Base-by-base conservation (phyloP, 805 yeast species). In the Kregervanrija delftensis region DNA sequence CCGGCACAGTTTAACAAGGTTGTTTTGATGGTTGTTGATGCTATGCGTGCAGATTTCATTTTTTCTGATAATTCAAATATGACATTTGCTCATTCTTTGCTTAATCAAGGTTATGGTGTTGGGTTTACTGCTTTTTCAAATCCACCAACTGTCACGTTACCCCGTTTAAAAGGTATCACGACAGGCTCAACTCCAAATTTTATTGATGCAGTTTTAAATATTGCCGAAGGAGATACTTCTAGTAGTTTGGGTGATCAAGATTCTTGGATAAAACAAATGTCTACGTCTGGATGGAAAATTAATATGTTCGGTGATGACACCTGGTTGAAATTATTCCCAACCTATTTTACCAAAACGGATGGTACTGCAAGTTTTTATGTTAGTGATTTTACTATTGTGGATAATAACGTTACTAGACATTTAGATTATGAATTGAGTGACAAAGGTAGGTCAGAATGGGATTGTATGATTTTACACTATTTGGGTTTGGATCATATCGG, bases 291-390 rank as follows among this genome's bases (percentile, higher is more conserved):
- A 30, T 72, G 72, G 58, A 69, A 57, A 15, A 67, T 93, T 30
- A 84, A 89, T 58, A 86, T 93, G 76, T 91, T 76, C 67, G 99
- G 99, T 31, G 99, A 93, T 63, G 99, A 93, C 59, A 93, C 99
- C 1, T 93, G 99, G 99, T 64, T 90, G 49, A 90, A 88, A 58
- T 69, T 93, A 40, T 93, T 90, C 53, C 96, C 96, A 0, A 63
- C 63, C 8, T 72, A 72, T 51, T 90, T 91, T 56, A 69, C 71
- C 15, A 69, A 73, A 39, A 66, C 60, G 30, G 98, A 93, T 35
- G 98, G 98, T 1, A 91, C 98, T 0, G 81, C 86, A 38, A 88
- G 96, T 42, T 93, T 93, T 60, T 93, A 86, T 60, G 99, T 93
- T 1, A 83, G 93, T 44, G 99, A 93, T 60, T 93, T 86, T 60